Percentiles rank a stretch among this genome's conserved stretches.
Conservation (phyloP, 164 flowering plant species). For the Dillenia turbinata region DNA sequence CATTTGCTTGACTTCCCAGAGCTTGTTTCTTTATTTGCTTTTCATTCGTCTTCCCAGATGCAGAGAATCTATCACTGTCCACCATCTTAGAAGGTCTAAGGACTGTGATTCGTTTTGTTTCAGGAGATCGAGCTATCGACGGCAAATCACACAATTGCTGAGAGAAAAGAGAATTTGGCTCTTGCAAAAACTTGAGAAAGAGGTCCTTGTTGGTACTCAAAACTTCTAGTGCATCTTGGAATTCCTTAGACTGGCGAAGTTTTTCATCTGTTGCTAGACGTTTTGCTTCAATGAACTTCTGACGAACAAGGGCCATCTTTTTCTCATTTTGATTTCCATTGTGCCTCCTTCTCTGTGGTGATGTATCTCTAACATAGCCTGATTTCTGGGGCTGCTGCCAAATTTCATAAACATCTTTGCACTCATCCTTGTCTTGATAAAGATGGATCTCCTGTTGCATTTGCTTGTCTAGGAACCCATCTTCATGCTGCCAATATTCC, state of each 20-base stretch:
- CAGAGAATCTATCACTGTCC: slow-evolving; percentile 27
- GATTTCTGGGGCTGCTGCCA: slow-evolving; percentile 45
- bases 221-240: slow-evolving; percentile 84
- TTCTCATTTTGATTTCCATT: slow-evolving; percentile 38
- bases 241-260: slow-evolving; percentile 76
- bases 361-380: slow-evolving; percentile 25
- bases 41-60: slow-evolving; percentile 27
- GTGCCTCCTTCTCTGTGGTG: slow-evolving; percentile 33
- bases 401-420: slow-evolving; percentile 64
- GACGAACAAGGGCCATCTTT: slow-evolving; percentile 82
- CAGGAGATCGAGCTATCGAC: slow-evolving; percentile 49
- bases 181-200: slow-evolving; percentile 77
- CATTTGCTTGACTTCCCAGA: slow-evolving; percentile 26
- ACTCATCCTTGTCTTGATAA: slow-evolving; percentile 36
- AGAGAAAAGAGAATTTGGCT: slow-evolving; percentile 68
- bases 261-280: slow-evolving; percentile 73
- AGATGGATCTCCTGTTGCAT: slow-evolving; percentile 26
- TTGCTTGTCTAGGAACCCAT: slow-evolving; percentile 28
- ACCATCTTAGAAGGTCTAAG: slow-evolving; percentile 73
- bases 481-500: slow-evolving; percentile 40
- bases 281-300: slow-evolving; percentile 87
- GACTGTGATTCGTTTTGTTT: slow-evolving; percentile 80
- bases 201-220: slow-evolving; percentile 73
- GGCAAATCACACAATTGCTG: slow-evolving; percentile 43
- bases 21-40: slow-evolving; percentile 30